Evolutionary conservation across 2,329 filamentous ascomycete genomes (phyloP).

Genomic region (Penicillium sp.): DNA sequence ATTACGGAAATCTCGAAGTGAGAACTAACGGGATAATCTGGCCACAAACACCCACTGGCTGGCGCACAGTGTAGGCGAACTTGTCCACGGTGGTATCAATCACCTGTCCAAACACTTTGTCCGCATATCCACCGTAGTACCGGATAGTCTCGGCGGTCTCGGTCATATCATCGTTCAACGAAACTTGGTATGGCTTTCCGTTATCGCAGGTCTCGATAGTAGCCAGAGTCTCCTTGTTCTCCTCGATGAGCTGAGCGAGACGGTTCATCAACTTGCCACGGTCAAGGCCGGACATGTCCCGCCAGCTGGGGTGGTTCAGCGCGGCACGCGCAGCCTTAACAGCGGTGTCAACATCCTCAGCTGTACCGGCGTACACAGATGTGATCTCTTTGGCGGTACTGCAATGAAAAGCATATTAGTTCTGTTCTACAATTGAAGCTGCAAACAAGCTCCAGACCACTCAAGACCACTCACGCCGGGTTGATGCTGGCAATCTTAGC

Average conservation of each 20-base stretch:
- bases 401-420: not conserved
- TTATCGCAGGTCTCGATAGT: constrained; percentile 74
- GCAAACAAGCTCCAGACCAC: not conserved
- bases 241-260: constrained; percentile 63
- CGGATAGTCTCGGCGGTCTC: constrained; percentile 27
- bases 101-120: constrained; percentile 84
- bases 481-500: constrained; percentile 40
- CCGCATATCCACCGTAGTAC: constrained; percentile 74
- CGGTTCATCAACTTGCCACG: constrained; percentile 66
- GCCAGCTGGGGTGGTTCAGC: constrained; percentile 31
- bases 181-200: constrained; percentile 54
- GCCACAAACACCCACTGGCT: constrained; percentile 75
- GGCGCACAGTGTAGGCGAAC: constrained; percentile 76
- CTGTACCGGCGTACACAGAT: constrained; percentile 32
- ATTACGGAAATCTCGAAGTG: constrained; percentile 24
- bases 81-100: constrained; percentile 71
- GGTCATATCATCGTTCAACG: constrained; percentile 24
- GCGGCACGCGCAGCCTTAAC: constrained; percentile 35
- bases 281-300: constrained; percentile 47
- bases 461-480: constrained; percentile 24
- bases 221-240: constrained; percentile 60
- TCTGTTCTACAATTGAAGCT: constrained; percentile 16
- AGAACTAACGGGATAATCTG: constrained; percentile 82
- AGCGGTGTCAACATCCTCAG: constrained; percentile 35
- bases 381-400: constrained; percentile 25